Evolutionary conservation across 768 basidiomycete species (phyloP).

Genomic region (Hirschioporus abietinus): DNA sequence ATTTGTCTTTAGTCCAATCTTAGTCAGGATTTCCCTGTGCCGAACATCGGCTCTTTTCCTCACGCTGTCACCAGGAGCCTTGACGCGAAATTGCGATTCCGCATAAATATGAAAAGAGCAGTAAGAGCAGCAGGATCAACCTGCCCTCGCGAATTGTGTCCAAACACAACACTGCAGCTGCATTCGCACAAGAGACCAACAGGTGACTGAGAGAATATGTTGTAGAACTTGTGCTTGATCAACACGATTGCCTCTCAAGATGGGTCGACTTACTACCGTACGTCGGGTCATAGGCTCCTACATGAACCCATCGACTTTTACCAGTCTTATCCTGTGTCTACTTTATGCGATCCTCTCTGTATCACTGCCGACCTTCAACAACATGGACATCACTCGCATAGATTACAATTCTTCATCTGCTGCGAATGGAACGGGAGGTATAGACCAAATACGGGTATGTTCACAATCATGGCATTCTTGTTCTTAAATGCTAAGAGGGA

Average conservation of each 20-base stretch:
- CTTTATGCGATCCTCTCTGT: neutral
- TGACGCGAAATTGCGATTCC: too few relatives aligned
- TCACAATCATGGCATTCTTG: neutral
- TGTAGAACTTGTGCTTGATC: neutral
- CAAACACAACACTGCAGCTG: too few relatives aligned
- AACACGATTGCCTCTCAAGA: neutral
- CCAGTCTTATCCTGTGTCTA: neutral
- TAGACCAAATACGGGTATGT: neutral
- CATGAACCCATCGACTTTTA: neutral
- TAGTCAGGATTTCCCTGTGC: too few relatives aligned
- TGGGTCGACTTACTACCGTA: neutral
- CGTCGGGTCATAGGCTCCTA: neutral
- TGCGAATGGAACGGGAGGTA: neutral
- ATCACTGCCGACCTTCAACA: neutral
- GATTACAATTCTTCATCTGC: neutral
- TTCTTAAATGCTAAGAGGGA: neutral
- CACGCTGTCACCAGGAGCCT: too few relatives aligned
- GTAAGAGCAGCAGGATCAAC: too few relatives aligned
- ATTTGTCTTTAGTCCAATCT: too few relatives aligned
- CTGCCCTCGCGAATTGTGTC: too few relatives aligned
- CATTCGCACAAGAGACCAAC: too few relatives aligned
- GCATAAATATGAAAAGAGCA: too few relatives aligned
- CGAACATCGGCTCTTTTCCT: too few relatives aligned
- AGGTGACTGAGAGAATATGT: too few relatives aligned
- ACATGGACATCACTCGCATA: neutral